Evolutionary conservation across 306 rosid species (phyloP).

Genomic region (Leucaena leucocephala): DNA sequence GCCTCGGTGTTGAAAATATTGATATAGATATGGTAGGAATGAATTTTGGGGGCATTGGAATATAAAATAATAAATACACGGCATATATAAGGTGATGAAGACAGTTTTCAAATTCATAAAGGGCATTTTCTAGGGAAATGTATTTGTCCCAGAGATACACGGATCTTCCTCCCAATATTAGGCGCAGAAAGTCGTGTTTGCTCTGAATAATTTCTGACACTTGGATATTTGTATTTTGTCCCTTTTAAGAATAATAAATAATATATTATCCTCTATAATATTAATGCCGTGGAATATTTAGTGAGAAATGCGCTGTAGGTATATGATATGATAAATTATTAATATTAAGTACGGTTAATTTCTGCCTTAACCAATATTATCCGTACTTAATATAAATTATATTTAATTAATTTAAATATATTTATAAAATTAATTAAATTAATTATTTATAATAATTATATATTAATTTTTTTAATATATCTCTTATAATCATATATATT

Average conservation of each 20-base stretch:
- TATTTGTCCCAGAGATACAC: background rate
- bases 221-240: background rate
- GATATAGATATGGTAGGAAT: background rate
- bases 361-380: too few relatives aligned
- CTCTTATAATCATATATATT: too few relatives aligned
- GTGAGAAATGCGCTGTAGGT: background rate
- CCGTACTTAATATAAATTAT: too few relatives aligned
- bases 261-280: background rate
- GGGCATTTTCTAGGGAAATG: background rate
- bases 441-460: too few relatives aligned
- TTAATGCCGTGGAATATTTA: background rate
- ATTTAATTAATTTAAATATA: too few relatives aligned
- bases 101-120: background rate
- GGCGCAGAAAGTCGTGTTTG: slow-evolving; percentile 8
- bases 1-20: background rate
- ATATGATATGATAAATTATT: background rate
- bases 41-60: slow-evolving; percentile 30
- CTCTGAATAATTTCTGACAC: background rate
- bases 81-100: too few relatives aligned
- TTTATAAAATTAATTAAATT: too few relatives aligned
- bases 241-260: background rate
- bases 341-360: too few relatives aligned
- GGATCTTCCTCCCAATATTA: slow-evolving; percentile 12
- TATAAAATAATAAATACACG: background rate
- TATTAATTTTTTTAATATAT: too few relatives aligned